Evolutionary conservation across 163 green algal genomes (phyloP).

Genomic region (Chlamydomonas reinhardtii): DNA sequence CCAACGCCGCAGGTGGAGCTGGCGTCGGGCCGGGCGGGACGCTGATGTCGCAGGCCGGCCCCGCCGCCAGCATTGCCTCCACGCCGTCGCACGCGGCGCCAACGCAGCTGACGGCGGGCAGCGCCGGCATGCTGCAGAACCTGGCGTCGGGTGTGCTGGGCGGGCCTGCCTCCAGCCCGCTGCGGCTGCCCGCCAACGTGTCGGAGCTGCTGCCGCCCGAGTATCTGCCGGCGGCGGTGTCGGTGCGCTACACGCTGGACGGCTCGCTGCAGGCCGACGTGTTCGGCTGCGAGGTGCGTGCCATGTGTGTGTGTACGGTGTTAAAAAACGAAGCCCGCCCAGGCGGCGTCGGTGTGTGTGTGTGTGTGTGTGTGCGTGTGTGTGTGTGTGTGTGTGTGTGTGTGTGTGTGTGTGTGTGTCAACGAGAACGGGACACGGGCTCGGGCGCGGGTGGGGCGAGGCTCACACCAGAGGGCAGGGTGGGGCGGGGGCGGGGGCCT

Average conservation of each 20-base stretch:
- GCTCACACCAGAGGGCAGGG: no score
- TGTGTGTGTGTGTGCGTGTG: no score
- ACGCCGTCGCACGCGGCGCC: slow-evolving; percentile 2
- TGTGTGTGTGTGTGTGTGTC: no score
- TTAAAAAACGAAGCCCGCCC: no score
- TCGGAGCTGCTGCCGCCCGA: slow-evolving; percentile 33
- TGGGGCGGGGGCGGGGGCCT: no score
- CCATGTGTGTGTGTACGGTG: no score
- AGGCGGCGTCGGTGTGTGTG: no score
- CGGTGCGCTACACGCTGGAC: slow-evolving; percentile 34
- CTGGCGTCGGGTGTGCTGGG: no score
- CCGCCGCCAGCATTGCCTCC: slow-evolving; percentile 20
- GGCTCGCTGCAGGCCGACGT: not conserved
- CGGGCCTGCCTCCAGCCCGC: not conserved
- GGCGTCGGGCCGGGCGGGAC: no score
- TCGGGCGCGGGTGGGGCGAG: no score
- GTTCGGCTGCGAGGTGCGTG: slow-evolving; percentile 22
- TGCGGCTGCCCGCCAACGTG: slow-evolving; percentile 33
- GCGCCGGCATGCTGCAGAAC: slow-evolving; percentile 1
- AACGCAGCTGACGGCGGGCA: not conserved
- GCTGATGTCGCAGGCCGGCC: not conserved
- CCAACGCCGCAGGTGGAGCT: not conserved
- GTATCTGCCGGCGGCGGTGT: slow-evolving; percentile 42
- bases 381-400: no score
- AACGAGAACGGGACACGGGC: no score